Evolutionary conservation across 1,284 basidiomycete species (phyloP).

Genomic region (Ganoderma multipileum): DNA sequence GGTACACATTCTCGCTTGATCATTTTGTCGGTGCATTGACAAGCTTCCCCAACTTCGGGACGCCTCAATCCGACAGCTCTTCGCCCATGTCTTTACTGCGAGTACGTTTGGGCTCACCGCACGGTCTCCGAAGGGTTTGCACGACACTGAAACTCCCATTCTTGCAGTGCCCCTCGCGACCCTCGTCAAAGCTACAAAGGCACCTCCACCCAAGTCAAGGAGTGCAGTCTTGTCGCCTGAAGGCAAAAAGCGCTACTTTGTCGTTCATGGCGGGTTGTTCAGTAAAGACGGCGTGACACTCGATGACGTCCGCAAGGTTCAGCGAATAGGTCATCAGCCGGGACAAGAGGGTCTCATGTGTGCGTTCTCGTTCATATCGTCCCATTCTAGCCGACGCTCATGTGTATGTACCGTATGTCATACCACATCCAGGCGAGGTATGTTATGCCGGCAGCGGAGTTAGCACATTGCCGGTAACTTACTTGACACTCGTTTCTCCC

Average conservation of each 20-base stretch:
- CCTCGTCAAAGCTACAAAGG: slow-evolving; percentile 77
- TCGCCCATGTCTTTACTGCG: slow-evolving; percentile 90
- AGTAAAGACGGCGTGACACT: slow-evolving; percentile 93
- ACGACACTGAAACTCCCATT: slow-evolving; percentile 4
- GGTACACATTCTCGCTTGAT: slow-evolving; percentile 44
- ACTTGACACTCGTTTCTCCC: neutral
- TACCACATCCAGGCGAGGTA: slow-evolving; percentile 59
- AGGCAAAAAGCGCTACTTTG: slow-evolving; percentile 90
- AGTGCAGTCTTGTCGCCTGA: slow-evolving; percentile 81
- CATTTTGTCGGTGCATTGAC: neutral
- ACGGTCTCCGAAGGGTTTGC: too few relatives aligned
- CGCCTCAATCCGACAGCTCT: slow-evolving; percentile 61
- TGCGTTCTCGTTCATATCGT: slow-evolving; percentile 45
- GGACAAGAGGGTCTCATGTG: slow-evolving; percentile 97
- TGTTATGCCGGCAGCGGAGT: slow-evolving; percentile 4
- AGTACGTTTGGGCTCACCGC: slow-evolving; percentile 55
- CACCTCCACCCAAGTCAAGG: slow-evolving; percentile 53
- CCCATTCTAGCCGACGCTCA: neutral
- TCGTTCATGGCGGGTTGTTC: slow-evolving; percentile 97
- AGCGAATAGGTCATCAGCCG: slow-evolving; percentile 89
- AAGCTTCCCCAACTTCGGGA: neutral
- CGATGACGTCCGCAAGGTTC: slow-evolving; percentile 90
- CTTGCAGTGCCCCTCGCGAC: slow-evolving; percentile 87
- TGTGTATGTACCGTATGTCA: neutral
- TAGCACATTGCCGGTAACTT: neutral